Conservation (phyloP, 2,329 filamentous ascomycete genomes). For the Phaeosphaeriaceae sp. region DNA sequence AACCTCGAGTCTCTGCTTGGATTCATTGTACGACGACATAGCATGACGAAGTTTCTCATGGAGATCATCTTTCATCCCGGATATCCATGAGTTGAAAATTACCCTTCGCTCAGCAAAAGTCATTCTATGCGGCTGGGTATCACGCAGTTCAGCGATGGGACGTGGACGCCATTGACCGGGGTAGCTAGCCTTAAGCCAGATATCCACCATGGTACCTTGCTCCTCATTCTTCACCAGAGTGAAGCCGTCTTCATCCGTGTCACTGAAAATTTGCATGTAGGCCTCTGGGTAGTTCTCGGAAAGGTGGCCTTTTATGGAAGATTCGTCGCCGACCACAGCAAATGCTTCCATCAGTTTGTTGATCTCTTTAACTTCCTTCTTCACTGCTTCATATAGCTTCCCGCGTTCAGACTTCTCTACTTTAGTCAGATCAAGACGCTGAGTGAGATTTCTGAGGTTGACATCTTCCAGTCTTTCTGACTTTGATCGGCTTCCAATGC, state of each 20-base stretch:
- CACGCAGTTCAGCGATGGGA: not conserved
- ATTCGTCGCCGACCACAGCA: slow-evolving; percentile 18
- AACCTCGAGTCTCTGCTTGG: slow-evolving; percentile 13
- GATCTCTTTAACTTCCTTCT: not conserved
- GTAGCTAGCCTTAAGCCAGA: no score
- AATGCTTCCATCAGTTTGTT: slow-evolving; percentile 17
- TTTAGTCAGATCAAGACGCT: slow-evolving; percentile 20
- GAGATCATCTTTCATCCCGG: slow-evolving; percentile 17
- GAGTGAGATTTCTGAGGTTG: slow-evolving; percentile 52
- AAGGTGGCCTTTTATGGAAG: slow-evolving; percentile 12
- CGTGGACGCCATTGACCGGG: no score
- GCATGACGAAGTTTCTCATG: slow-evolving; percentile 17
- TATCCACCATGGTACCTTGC: no score
- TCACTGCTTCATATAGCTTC: slow-evolving; percentile 24
- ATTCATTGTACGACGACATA: not conserved
- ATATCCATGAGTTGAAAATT: slow-evolving; percentile 20
- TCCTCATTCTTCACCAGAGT: no score
- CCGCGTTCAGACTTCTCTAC: slow-evolving; percentile 13
- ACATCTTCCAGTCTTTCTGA: slow-evolving; percentile 57
- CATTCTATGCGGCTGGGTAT: slow-evolving; percentile 12
- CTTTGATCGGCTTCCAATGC: slow-evolving; percentile 65
- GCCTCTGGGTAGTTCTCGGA: no score
- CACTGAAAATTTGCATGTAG: no score
- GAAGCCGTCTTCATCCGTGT: no score
- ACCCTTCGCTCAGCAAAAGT: slow-evolving; percentile 12